Evolutionary conservation across 2,329 filamentous ascomycete genomes (phyloP), one percentile per base, ranked within the genome.

Genomic region (Dichotomopilus funicola): DNA sequence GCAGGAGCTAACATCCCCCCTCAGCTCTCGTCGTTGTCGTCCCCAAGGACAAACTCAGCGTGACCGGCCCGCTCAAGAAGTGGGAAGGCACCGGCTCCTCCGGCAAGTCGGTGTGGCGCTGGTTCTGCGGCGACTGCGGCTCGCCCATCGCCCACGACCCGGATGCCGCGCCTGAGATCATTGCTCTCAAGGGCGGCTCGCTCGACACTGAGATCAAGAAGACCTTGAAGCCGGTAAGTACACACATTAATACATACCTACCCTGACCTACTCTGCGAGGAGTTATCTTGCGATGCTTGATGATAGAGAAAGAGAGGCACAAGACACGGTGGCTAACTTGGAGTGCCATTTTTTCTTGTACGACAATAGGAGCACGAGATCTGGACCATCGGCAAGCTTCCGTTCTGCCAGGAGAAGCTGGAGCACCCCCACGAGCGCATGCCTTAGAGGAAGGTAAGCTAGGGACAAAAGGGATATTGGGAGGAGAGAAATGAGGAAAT

Each of bases 81-180:
- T 87, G 72, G 70, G 74, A 81, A 40, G 79, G 82, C 63, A 75
- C 72, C 60, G 84, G 81, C 61, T 75, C 72, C 58, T 86, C 82
- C 0, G 84, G 84, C 67, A 78, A 85, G 51, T 70, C 73, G 56
- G 84, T 87, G 59, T 82, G 85, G 75, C 83, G 84, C 62, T 74
- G 86, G 70, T 87, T 87, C 77, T 87, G 84, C 77, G 73, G 75
- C 61, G 82, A 86, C 66, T 87, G 84, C 71, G 84, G 84, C 60
- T 85, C 81, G 12, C 84, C 84, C 58, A 85, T 87, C 64, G 84
- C 83, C 57, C 84, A 87, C 70, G 84, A 87, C 70, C 84, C 84
- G 33, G 83, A 87, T 56, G 80, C 80, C n/a, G 82, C 83, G n/a
- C 83, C 83, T 38, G 77, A 79, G 61, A 86, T 87, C 71, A 86